These are phyloP conservation scores for Nakazawaea anatomiae DNA, from an alignment of 805 yeast species.

Conservation along the genomic window DNA sequence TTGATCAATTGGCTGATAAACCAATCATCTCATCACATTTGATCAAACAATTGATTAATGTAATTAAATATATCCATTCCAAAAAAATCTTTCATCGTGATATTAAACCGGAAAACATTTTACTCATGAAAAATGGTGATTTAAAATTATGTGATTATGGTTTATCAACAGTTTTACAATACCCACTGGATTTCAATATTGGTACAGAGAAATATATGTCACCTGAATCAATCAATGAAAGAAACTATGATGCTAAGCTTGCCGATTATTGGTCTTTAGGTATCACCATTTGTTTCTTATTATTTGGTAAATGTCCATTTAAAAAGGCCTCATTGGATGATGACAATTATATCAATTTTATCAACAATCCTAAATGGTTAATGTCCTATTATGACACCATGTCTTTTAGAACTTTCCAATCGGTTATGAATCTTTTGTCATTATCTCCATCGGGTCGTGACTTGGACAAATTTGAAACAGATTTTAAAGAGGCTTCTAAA, in stretches of 20 bases:
- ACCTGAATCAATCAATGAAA: conserved; percentile 34
- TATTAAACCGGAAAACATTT: conserved; percentile 67
- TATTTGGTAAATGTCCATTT: conserved; percentile 51
- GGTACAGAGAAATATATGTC: conserved; percentile 61
- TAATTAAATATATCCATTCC: conserved; percentile 49
- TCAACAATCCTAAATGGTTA: conserved; percentile 32
- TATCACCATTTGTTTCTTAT: conserved; percentile 40
- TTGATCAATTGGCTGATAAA: conserved; percentile 17
- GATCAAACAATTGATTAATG: conserved; percentile 45
- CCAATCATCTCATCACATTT: conserved; percentile 13
- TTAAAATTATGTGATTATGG: conserved; percentile 76
- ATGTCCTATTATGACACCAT: conserved; percentile 40
- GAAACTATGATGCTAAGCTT: conserved; percentile 32
- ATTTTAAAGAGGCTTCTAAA: neutral
- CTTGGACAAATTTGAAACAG: conserved; percentile 21
- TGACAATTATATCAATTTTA: conserved; percentile 37
- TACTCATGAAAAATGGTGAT: conserved; percentile 43
- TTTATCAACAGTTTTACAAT: conserved; percentile 37
- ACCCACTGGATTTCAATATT: conserved; percentile 31
- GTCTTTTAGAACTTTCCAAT: conserved; percentile 34
- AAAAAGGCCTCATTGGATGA: conserved; percentile 30
- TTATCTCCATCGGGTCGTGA: conserved; percentile 33
- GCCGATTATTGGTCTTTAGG: conserved; percentile 57
- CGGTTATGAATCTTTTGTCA: conserved; percentile 33
- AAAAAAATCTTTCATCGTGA: conserved; percentile 64